Evolutionary conservation across 1,284 basidiomycete species (phyloP), one percentile per base, ranked within the genome.

Genomic region (Kalmanozyma brasiliensis): DNA sequence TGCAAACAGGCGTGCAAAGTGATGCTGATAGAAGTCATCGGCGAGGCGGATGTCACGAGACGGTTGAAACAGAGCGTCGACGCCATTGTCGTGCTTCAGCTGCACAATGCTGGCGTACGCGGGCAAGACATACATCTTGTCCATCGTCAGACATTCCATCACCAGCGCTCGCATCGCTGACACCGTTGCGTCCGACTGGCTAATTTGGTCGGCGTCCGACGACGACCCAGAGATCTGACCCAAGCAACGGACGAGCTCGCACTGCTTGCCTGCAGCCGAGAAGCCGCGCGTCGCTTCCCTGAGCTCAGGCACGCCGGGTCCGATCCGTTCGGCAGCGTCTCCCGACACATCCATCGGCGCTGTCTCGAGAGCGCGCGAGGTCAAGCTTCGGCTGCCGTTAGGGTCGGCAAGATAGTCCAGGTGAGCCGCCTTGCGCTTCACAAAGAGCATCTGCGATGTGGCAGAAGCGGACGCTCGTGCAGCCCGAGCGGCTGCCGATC

Each of bases 361-460:
- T 20, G 24, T 56, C 20, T 51, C 71, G 13, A 45, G 33, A 5
- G 62, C 48, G 7, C 58, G 48, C 29, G 72, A 58, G n/a, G 64
- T 51, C 47, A 97, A 86, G 81, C 92, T 93, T 43, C 93, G 87
- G 73, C 92, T 93, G 8, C 94, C 94, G 66, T 91, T 88, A 0
- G 94, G 92, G 83, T 98, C 95, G 72, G 93, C 91, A 11, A 89
- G 89, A 77, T 98, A 98, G 80, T 91, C 92, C 40, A 97, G 85
- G 82, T 94, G 94, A 1, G 93, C 94, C 0, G 92, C 90, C 40
- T 92, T 88, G 19, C 94, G 89, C 83, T 98, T 95, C 56, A 98
- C 94, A 33, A 68, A 68, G n/a, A 78, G 38, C n/a, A 59, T 53
- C 38, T 69, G 70, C 8, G 73, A 62, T 1, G 46, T 48, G 19